Evolutionary conservation across 2,329 filamentous ascomycete genomes (phyloP).

Genomic region (Sodiomyces alkalinus): DNA sequence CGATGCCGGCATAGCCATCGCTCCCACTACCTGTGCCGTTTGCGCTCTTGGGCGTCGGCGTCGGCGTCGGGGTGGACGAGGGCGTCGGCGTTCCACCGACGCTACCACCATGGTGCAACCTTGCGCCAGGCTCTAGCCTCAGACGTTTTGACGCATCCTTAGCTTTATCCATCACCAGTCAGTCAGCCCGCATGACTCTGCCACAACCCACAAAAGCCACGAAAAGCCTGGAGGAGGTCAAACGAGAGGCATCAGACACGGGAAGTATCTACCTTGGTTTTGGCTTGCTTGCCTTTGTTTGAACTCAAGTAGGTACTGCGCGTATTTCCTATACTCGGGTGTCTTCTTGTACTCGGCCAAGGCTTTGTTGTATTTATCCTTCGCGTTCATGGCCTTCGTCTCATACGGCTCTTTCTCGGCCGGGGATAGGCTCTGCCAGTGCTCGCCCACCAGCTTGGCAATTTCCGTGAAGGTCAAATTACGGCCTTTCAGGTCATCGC

Average conservation of each 20-base stretch:
- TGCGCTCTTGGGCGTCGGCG: no score
- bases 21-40: conserved; percentile 25
- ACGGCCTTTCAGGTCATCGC: conserved; percentile 62
- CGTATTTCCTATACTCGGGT: conserved; percentile 49
- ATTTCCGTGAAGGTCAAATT: conserved; percentile 72
- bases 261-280: conserved; percentile 38
- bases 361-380: conserved; percentile 63
- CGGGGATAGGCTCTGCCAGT: conserved; percentile 59
- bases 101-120: conserved; percentile 22
- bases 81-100: conserved; percentile 24
- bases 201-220: no score
- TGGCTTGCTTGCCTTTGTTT: conserved; percentile 53
- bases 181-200: no score
- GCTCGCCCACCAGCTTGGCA: conserved; percentile 66
- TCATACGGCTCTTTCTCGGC: conserved; percentile 59
- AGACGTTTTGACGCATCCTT: conserved; percentile 34
- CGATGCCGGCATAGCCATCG: conserved; percentile 29
- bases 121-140: conserved; percentile 25
- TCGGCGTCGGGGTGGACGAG: no score
- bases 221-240: no score
- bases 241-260: no score
- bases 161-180: conserved; percentile 15
- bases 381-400: conserved; percentile 53
- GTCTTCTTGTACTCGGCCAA: conserved; percentile 68
- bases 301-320: conserved; percentile 61